A percentile compares a stretch with the other conserved stretches of the same genome.
phyloP scores from a whole-genome alignment of 2,329 filamentous ascomycete genomes.

The Penicillium paneum region DNA sequence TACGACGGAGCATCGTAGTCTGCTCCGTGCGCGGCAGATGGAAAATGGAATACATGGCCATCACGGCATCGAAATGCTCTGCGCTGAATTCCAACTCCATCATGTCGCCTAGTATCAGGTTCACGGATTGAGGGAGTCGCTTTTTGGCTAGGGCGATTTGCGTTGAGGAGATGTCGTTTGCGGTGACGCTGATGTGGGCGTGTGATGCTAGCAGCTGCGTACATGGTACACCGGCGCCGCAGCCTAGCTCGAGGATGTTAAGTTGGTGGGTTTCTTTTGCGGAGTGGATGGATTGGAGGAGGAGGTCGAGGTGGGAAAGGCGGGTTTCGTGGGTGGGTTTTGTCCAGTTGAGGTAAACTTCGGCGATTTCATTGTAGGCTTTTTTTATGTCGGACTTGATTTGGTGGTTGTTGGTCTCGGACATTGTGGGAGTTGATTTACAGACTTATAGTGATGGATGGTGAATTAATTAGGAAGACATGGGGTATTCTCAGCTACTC shows the following conservation, averaged over 20 bases:
- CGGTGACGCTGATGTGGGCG: conserved; percentile 31
- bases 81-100: conserved; percentile 34
- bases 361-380: conserved; percentile 39
- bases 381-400: conserved; percentile 20
- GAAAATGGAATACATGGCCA: conserved; percentile 55
- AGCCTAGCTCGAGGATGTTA: conserved; percentile 41
- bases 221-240: conserved; percentile 40
- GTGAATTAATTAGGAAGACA: not conserved
- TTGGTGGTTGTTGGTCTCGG: not conserved
- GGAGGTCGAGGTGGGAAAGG: conserved; percentile 29
- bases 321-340: conserved; percentile 26
- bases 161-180: conserved; percentile 43
- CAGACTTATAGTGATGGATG: not conserved
- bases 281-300: conserved; percentile 24
- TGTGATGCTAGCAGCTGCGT: conserved; percentile 22
- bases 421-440: not conserved
- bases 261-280: not conserved
- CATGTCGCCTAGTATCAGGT: conserved; percentile 44
- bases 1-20: conserved; percentile 43
- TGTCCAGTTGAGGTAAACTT: conserved; percentile 39
- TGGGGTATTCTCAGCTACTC: not conserved
- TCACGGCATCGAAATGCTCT: conserved; percentile 47
- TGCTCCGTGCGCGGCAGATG: conserved; percentile 56
- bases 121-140: conserved; percentile 22
- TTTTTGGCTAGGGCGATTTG: conserved; percentile 39